phyloP scores from a whole-genome alignment of 768 basidiomycete species.

The Pisolithus sp. region DNA sequence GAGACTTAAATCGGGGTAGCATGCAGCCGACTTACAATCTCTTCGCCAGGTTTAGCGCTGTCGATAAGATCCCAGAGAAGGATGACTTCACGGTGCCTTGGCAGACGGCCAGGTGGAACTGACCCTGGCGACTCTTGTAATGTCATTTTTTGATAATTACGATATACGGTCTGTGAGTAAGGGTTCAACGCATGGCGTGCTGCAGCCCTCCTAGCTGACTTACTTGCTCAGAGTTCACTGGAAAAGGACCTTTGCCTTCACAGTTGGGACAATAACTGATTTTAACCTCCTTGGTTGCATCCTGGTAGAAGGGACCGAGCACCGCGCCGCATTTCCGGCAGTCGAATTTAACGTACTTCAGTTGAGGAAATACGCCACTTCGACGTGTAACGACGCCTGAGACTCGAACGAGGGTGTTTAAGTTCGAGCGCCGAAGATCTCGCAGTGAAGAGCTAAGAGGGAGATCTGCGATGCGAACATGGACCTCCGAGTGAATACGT shows the following conservation, averaged over 20 bases:
- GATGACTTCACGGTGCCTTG: conserved; percentile 94
- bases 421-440: conserved; percentile 84
- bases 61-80: conserved; percentile 98
- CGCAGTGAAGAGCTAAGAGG: conserved; percentile 87
- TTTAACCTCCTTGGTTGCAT: conserved; percentile 88
- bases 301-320: conserved; percentile 96
- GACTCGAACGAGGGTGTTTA: conserved; percentile 94
- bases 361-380: conserved; percentile 96
- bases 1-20: conserved; percentile 4
- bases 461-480: conserved; percentile 93
- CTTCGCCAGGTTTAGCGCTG: conserved; percentile 96
- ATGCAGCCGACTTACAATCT: conserved; percentile 60
- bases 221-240: conserved; percentile 94
- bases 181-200: not conserved
- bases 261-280: conserved; percentile 94
- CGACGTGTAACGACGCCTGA: conserved; percentile 94
- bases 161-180: conserved; percentile 78
- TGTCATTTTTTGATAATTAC: conserved; percentile 99
- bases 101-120: conserved; percentile 94
- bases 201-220: conserved; percentile 9
- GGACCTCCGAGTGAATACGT: conserved; percentile 95
- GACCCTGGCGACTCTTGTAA: conserved; percentile 97
- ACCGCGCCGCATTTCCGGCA: conserved; percentile 92
- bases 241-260: conserved; percentile 91
- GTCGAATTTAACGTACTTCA: conserved; percentile 99